Base-by-base conservation (phyloP, 2,329 filamentous ascomycete genomes). In the Byssoonygena ceratinophila region DNA sequence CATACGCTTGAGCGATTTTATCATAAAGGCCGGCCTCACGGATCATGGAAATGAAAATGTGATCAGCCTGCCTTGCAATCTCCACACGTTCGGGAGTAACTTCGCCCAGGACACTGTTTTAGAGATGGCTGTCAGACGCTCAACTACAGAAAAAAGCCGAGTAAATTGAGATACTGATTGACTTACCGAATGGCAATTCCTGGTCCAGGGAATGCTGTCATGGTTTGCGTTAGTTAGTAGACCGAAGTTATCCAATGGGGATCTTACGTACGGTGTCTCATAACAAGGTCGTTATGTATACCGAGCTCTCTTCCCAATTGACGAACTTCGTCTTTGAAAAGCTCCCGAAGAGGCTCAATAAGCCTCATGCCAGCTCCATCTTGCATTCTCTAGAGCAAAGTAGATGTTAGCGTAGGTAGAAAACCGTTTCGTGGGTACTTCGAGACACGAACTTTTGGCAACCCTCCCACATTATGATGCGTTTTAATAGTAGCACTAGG, bases 271-370 rank as follows among this genome's bases (percentile, higher is more conserved):
- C 40, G 84, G 61, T 88, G 84, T 40, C 85, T 74, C 81, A 82
- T 85, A 55, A 88, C 81, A n/a, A 88, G 79, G n/a, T 85, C 77
- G 55, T 84, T 76, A 31, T 80, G 76, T 54, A 88, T 85, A n/a
- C 82, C 81, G 1, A 88, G 73, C 54, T 83, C 74, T 14, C 76
- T 79, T 18, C 84, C 84, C 2, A 87, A 69, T 59, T 75, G 68
- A 56, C 84, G 77, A 29, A 87, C 84, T 70, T 90, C 85, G 59
- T 90, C 84, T 66, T 90, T 90, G 77, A 87, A 88, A 37, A 89
- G 74, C 64, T 86, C 82, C 36, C 84, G 76, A 1, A 89, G 77
- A 4, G 85, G 84, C 69, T 91, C 85, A 55, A 90, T 84, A 32
- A 60, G 58, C 52, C 61, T 62, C 39, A 59, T 56, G 48, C 55